Evolutionary conservation across 2,329 filamentous ascomycete species (phyloP), one percentile per base, ranked within the genome.

Genomic region (Botrytis sinoallii): DNA sequence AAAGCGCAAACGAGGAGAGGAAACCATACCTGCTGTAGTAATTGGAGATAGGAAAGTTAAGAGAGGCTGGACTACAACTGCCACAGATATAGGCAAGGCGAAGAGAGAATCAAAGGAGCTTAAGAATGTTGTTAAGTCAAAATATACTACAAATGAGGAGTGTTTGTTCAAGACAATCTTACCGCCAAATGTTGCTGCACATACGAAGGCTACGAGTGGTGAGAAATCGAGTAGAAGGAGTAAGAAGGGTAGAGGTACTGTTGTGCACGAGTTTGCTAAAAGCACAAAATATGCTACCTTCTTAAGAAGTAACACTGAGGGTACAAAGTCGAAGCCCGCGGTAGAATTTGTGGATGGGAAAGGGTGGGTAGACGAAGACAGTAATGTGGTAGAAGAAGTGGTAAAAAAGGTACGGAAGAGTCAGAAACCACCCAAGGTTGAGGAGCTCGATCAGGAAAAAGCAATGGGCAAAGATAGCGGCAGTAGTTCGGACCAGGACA

Each of bases 221-320:
- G 78, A 76, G 18, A 78, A 77, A 71, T 74, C 76, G 0, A 80
- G 84, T 10, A 89, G 88, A 77, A 90, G 88, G 77, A 90, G 89
- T 78, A 89, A 88, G 81, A 88, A 88, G 77, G 63, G 71, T n/a
- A 74, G 73, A 55, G 88, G 92, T 74, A 86, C 91, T 1, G 85
- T 93, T 6, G 87, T 98, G 4, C 95, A 98, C 82, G 96, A 99
- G 81, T 98, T 98, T 80, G 89, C 92, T 78, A 94, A 94, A 81
- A 94, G 92, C 12, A 90, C 89, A 55, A 95, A 94, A 79, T 92
- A 94, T 76, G 93, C 94, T 0, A 92, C 89, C 7, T 98, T 97
- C 80, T 83, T 98, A 74, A 93, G 93, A 81, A 85, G 86, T 9
- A 85, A 81, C 60, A 83, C 84, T 8, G 81, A 84, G 1, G 83